phyloP scores from a whole-genome alignment of 345 rosid genomes.

The Lepidium aucheri region DNA sequence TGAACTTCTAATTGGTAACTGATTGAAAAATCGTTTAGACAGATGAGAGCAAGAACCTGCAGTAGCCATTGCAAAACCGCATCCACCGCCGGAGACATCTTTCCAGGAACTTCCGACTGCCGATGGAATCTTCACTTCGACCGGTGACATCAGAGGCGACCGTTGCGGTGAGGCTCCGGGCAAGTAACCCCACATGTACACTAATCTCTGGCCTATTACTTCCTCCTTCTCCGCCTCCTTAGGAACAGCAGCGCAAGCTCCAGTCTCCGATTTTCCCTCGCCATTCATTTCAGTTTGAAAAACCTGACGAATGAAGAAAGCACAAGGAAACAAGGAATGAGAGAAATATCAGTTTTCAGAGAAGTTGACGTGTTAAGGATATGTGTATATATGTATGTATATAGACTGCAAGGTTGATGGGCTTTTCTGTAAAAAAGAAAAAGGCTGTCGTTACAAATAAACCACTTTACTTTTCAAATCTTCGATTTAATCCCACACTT shows the following conservation, averaged over 20 bases:
- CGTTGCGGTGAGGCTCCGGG: slow-evolving; percentile 93
- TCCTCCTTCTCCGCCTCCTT: slow-evolving; percentile 23
- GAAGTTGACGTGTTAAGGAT: slow-evolving; percentile 15
- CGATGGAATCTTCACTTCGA: slow-evolving; percentile 35
- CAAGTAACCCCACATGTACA: slow-evolving; percentile 89
- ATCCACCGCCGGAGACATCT: slow-evolving; percentile 91
- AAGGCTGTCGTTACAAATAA: neutral
- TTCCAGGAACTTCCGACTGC: slow-evolving; percentile 44
- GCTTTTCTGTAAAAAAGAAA: neutral
- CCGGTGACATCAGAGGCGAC: slow-evolving; percentile 71
- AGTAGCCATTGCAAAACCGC: slow-evolving; percentile 96
- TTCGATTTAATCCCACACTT: neutral
- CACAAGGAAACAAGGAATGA: neutral
- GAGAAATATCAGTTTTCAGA: neutral
- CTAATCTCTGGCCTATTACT: slow-evolving; percentile 22
- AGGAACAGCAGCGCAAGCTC: slow-evolving; percentile 5
- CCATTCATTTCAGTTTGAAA: slow-evolving; percentile 40
- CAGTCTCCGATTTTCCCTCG: slow-evolving; percentile 35
- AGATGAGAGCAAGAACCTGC: slow-evolving; percentile 41
- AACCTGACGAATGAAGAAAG: neutral
- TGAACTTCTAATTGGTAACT: neutral
- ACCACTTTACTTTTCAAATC: neutral
- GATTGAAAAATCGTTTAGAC: neutral
- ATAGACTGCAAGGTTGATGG: slow-evolving; percentile 7
- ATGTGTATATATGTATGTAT: slow-evolving; percentile 20